These are phyloP conservation scores for Miscanthus lutarioriparius DNA, from an alignment of 176 grass and related monocot genomes.

Conservation along the genomic window DNA sequence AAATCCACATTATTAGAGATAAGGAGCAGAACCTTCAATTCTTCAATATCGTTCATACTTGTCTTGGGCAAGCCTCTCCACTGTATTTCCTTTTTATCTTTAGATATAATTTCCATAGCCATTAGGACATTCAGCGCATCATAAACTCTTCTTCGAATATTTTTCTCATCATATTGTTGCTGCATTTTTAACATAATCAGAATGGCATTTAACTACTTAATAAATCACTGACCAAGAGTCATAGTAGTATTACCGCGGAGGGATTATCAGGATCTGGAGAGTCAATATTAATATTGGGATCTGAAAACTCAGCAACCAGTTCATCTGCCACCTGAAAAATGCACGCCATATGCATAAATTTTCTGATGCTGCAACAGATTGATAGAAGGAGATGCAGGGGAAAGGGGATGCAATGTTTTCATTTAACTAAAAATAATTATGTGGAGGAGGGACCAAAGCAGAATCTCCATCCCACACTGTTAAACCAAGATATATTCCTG, in stretches of 20 bases:
- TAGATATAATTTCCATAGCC: slow-evolving; percentile 99
- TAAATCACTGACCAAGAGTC: slow-evolving; percentile 15
- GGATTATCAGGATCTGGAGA: slow-evolving; percentile 77
- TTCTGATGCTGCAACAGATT: slow-evolving; percentile 8
- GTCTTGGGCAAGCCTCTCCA: slow-evolving; percentile 98
- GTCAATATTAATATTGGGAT: slow-evolving; percentile 66
- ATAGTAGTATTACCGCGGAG: slow-evolving; percentile 22
- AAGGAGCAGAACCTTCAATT: slow-evolving; percentile 69
- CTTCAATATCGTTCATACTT: slow-evolving; percentile 84
- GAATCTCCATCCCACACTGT: slow-evolving; percentile 7
- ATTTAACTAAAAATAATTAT: background rate
- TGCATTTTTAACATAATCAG: slow-evolving; percentile 51
- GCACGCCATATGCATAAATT: slow-evolving; percentile 23
- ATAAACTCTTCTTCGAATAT: slow-evolving; percentile 96
- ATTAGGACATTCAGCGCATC: slow-evolving; percentile 96
- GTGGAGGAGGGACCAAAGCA: slow-evolving; percentile 3
- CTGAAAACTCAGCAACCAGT: slow-evolving; percentile 90
- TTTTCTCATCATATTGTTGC: slow-evolving; percentile 99
- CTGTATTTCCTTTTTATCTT: slow-evolving; percentile 99
- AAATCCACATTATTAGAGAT: slow-evolving; percentile 19
- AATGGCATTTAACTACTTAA: slow-evolving; percentile 25
- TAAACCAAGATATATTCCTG: background rate
- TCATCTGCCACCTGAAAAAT: slow-evolving; percentile 91
- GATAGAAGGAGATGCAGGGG: background rate
- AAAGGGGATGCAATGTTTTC: background rate